Percentiles rank a stretch among this genome's conserved stretches.
phyloP scores from a whole-genome alignment of 2,329 filamentous ascomycete genomes.

The Xylariaceae sp. region DNA sequence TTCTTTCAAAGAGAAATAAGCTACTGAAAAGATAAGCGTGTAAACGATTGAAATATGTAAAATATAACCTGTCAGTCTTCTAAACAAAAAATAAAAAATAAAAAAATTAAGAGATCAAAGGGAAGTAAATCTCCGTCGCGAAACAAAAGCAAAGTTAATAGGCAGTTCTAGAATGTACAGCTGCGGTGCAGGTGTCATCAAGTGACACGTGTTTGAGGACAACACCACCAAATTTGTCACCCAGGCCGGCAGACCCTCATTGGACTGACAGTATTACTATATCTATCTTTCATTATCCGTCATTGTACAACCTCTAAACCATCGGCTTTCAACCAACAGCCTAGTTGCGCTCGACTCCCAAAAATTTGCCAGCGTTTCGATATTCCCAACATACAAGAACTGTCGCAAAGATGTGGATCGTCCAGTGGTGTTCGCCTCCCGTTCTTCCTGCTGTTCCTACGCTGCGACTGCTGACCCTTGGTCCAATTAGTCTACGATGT shows the following conservation, averaged over 20 bases:
- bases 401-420: slow-evolving; percentile 77
- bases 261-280: slow-evolving; percentile 8
- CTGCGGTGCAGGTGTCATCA: slow-evolving; percentile 16
- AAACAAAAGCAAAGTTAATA: not conserved
- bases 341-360: not conserved
- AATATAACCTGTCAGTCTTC: too few relatives aligned
- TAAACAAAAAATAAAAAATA: not conserved
- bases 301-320: slow-evolving; percentile 20
- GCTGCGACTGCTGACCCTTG: slow-evolving; percentile 33
- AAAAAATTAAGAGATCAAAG: not conserved
- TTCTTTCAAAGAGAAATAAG: too few relatives aligned
- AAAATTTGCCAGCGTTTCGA: slow-evolving; percentile 12
- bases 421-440: slow-evolving; percentile 85
- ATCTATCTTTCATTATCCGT: slow-evolving; percentile 26
- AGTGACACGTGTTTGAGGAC: slow-evolving; percentile 4
- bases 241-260: slow-evolving; percentile 10
- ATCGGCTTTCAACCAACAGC: slow-evolving; percentile 22
- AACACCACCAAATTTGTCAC: slow-evolving; percentile 22
- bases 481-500: slow-evolving; percentile 78
- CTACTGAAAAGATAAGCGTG: too few relatives aligned
- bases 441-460: slow-evolving; percentile 16
- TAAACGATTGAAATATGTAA: too few relatives aligned
- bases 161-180: not conserved
- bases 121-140: too few relatives aligned
- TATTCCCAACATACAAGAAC: slow-evolving; percentile 15